These are phyloP conservation scores for Purshia tridentata DNA, from an alignment of 306 rosid species.

Conservation along the genomic window DNA sequence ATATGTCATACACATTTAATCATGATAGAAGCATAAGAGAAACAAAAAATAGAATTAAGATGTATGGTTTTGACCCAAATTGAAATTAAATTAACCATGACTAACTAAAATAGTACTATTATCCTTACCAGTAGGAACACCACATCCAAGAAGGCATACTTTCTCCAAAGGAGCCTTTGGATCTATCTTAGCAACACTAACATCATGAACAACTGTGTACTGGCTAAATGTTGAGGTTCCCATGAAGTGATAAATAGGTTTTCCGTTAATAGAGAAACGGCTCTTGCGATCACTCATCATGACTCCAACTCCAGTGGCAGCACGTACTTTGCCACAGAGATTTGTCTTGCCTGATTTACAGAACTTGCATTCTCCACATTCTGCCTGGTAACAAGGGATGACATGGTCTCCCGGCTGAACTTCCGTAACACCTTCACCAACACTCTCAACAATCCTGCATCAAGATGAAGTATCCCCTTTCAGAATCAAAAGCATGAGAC, in stretches of 20 bases:
- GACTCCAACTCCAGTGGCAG: slow-evolving; percentile 88
- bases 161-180: slow-evolving; percentile 78
- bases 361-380: slow-evolving; percentile 91
- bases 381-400: slow-evolving; percentile 95
- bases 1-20: slow-evolving; percentile 9
- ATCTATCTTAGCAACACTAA: slow-evolving; percentile 89
- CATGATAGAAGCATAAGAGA: neutral
- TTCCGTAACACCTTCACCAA: slow-evolving; percentile 87
- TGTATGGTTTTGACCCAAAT: neutral
- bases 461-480: slow-evolving; percentile 5
- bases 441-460: slow-evolving; percentile 82
- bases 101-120: neutral
- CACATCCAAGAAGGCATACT: slow-evolving; percentile 97
- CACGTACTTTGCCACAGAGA: slow-evolving; percentile 88
- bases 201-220: slow-evolving; percentile 94
- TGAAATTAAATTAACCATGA: neutral
- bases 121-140: slow-evolving; percentile 70
- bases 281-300: slow-evolving; percentile 84
- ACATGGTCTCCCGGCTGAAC: slow-evolving; percentile 94
- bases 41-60: neutral
- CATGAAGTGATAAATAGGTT: slow-evolving; percentile 87
- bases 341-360: slow-evolving; percentile 97
- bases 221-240: slow-evolving; percentile 98
- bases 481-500: neutral
- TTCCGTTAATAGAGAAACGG: slow-evolving; percentile 81